These are phyloP conservation scores for Nitzschia putrida DNA, from an alignment of 108 stramenopile genomes.

Conservation along the genomic window DNA sequence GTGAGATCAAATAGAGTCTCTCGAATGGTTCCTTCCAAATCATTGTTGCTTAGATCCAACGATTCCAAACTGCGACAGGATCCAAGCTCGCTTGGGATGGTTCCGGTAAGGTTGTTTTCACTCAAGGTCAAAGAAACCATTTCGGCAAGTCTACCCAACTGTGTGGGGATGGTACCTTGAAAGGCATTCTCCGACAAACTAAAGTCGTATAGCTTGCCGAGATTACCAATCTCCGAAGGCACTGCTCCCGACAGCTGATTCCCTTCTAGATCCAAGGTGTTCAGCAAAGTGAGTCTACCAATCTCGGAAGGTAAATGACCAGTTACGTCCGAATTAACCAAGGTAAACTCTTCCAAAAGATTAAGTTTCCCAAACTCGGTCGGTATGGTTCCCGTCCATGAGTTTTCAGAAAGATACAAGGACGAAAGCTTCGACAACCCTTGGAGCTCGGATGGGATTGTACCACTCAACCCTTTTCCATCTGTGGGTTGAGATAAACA, in stretches of 20 bases:
- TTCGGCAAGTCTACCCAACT: no score
- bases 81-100: constrained; percentile 29
- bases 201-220: constrained; percentile 19
- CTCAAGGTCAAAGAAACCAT: no score
- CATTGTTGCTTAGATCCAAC: constrained; percentile 33
- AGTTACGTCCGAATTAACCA: constrained; percentile 34
- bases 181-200: constrained; percentile 3
- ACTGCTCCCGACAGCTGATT: constrained; percentile 68
- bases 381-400: constrained; percentile 51
- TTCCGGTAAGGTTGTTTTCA: no score
- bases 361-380: constrained; percentile 33
- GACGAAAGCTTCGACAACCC: constrained; percentile 31
- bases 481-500: no score
- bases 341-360: constrained; percentile 31
- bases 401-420: constrained; percentile 48
- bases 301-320: constrained; percentile 63
- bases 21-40: constrained; percentile 36
- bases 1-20: constrained; percentile 15
- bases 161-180: no score
- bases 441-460: constrained; percentile 26
- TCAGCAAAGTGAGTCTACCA: constrained; percentile 37
- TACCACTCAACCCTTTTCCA: no score
- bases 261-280: constrained; percentile 45
- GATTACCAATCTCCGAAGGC: constrained; percentile 42
- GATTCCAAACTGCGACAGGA: constrained; percentile 15